Percentiles rank a stretch among this genome's conserved stretches.
Evolutionary conservation across 148 eudicot species (phyloP).

Genomic region (Salicornia ramosissima): DNA sequence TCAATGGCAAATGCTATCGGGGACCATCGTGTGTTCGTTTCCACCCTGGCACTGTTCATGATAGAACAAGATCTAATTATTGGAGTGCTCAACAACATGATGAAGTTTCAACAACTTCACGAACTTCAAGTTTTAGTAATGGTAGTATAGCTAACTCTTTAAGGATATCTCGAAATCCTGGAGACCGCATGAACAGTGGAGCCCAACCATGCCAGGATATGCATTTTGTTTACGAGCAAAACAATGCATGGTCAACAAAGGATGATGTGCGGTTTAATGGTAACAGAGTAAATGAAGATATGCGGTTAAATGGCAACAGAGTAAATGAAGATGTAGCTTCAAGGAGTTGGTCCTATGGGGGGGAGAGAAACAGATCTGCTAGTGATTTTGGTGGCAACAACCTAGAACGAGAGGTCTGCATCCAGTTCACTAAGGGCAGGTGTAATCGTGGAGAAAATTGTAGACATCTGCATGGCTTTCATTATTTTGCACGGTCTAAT

Average conservation of each 20-base stretch:
- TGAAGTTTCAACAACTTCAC: constrained; percentile 14
- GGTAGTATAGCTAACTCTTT: constrained; percentile 6
- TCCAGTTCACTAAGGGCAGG: constrained; percentile 27
- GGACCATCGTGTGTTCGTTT: constrained; percentile 18
- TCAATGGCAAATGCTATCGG: constrained; percentile 22
- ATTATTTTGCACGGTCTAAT: constrained; percentile 25
- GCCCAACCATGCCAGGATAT: constrained; percentile 1
- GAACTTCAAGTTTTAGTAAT: background rate
- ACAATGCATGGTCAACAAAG: constrained; percentile 2
- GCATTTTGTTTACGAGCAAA: constrained; percentile 2
- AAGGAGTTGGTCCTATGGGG: constrained; percentile 22
- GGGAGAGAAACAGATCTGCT: constrained; percentile 22
- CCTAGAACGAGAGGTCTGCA: constrained; percentile 27
- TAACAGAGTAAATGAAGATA: constrained; percentile 10
- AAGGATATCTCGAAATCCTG: background rate
- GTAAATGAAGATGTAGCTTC: constrained; percentile 4
- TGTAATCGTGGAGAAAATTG: constrained; percentile 29
- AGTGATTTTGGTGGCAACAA: constrained; percentile 17
- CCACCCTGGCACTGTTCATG: constrained; percentile 19
- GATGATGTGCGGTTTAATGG: constrained; percentile 2
- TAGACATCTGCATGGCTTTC: constrained; percentile 28
- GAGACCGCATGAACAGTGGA: background rate
- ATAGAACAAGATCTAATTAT: constrained; percentile 18
- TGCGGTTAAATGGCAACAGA: background rate
- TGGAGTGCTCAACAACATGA: constrained; percentile 15